phyloP scores from a whole-genome alignment of 805 yeast genomes.

The Maudiozyma pseudohumilis region DNA sequence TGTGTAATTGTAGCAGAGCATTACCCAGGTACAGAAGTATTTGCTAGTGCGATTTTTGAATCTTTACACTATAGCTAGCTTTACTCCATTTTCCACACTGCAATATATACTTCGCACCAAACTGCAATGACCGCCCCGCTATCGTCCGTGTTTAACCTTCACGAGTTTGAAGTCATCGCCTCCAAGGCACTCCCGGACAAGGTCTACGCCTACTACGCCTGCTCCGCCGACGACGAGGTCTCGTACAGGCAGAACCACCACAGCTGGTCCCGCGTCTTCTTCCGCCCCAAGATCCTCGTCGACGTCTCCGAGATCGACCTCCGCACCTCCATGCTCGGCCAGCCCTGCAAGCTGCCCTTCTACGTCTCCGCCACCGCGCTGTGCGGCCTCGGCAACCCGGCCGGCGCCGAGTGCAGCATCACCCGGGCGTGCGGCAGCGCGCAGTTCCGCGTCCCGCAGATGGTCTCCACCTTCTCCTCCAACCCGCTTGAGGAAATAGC shows the following conservation, averaged over 20 bases:
- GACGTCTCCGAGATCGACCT: constrained; percentile 31
- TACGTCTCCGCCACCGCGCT: constrained; percentile 42
- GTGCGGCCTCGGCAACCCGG: constrained; percentile 35
- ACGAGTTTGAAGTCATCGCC: constrained; percentile 37
- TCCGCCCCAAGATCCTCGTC: constrained; percentile 37
- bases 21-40: no score
- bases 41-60: no score
- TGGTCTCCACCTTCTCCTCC: constrained; percentile 88
- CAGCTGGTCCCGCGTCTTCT: constrained; percentile 34
- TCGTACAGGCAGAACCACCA: constrained; percentile 36
- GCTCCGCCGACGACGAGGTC: constrained; percentile 43
- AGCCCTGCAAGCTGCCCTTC: constrained; percentile 37
- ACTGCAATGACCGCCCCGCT: no score
- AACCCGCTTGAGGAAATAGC: constrained; percentile 80
- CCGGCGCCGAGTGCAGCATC: constrained; percentile 34
- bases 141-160: constrained; percentile 14
- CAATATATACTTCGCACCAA: no score
- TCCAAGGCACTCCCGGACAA: constrained; percentile 25
- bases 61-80: no score
- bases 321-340: constrained; percentile 40
- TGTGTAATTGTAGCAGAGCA: no score
- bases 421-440: constrained; percentile 31
- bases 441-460: constrained; percentile 48
- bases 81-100: no score
- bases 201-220: constrained; percentile 36